These are phyloP conservation scores for Arachnomyces sp. DNA, from an alignment of 2,329 filamentous ascomycete species.

Conservation along the genomic window DNA sequence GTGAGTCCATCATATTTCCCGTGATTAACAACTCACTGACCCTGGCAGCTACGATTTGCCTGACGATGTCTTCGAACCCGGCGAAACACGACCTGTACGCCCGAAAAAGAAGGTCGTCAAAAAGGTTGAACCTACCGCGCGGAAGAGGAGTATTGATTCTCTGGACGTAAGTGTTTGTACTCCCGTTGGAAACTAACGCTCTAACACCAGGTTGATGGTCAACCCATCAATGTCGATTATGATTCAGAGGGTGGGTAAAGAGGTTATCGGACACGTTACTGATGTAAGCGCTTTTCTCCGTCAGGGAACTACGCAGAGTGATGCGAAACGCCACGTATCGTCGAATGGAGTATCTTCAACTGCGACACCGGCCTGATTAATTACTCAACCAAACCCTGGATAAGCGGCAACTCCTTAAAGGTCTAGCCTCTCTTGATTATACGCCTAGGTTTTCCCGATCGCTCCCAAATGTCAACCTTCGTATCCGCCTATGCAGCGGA, in stretches of 20 bases:
- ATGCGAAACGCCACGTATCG: constrained; percentile 13
- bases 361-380: constrained; percentile 8
- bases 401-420: too few species aligned
- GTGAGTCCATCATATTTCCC: constrained; percentile 46
- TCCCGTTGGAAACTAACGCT: background rate
- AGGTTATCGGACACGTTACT: constrained; percentile 4
- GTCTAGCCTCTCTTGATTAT: too few species aligned
- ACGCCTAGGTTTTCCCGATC: too few species aligned
- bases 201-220: background rate
- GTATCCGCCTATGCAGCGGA: too few species aligned
- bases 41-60: constrained; percentile 69
- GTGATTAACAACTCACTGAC: constrained; percentile 10
- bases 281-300: constrained; percentile 4
- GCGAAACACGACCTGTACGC: constrained; percentile 62
- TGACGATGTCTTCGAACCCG: constrained; percentile 75
- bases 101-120: constrained; percentile 47
- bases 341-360: constrained; percentile 12
- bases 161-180: constrained; percentile 35
- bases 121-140: constrained; percentile 25
- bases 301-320: constrained; percentile 8
- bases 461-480: too few species aligned
- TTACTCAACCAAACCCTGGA: too few species aligned
- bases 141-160: constrained; percentile 34
- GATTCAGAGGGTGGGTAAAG: too few species aligned
- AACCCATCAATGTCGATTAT: too few species aligned